These are phyloP conservation scores for Hanseniaspora vineae DNA, from an alignment of 805 yeast genomes.

Conservation along the genomic window DNA sequence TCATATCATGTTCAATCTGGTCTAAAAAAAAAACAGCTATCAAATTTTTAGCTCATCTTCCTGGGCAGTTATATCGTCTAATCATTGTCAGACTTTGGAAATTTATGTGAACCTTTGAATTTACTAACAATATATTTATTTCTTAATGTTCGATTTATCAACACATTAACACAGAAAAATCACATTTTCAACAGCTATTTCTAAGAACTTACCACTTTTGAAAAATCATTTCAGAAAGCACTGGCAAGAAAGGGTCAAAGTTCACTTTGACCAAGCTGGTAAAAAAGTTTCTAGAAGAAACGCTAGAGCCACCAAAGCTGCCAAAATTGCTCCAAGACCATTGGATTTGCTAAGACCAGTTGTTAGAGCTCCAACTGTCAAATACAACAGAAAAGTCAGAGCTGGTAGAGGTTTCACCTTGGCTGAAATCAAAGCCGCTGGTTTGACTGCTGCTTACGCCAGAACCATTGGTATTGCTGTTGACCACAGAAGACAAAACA, in stretches of 20 bases:
- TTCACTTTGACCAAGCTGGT: conserved; percentile 99
- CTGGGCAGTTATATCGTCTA: no score
- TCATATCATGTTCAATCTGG: no score
- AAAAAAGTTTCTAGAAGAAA: conserved; percentile 95
- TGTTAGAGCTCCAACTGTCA: conserved; percentile 97
- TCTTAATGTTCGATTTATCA: no score
- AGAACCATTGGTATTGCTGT: conserved; percentile 98
- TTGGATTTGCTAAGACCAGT: conserved; percentile 92
- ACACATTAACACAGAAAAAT: no score
- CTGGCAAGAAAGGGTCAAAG: conserved; percentile 99
- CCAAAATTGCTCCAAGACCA: conserved; percentile 94
- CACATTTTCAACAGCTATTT: conserved; percentile 56
- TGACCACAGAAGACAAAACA: conserved; percentile 99
- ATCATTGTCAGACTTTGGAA: no score
- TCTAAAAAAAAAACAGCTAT: no score
- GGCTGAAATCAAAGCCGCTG: conserved; percentile 97
- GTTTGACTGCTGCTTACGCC: conserved; percentile 86
- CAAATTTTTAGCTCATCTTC: no score
- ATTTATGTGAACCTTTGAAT: background rate
- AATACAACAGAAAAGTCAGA: conserved; percentile 98
- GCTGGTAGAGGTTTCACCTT: conserved; percentile 99
- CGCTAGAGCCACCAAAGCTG: conserved; percentile 89
- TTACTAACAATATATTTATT: background rate
- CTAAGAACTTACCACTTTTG: conserved; percentile 97
- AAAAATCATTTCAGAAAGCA: conserved; percentile 99